These are phyloP conservation scores for Recurvomyces mirabilis DNA, from an alignment of 495 filamentous ascomycete species.

Conservation along the genomic window DNA sequence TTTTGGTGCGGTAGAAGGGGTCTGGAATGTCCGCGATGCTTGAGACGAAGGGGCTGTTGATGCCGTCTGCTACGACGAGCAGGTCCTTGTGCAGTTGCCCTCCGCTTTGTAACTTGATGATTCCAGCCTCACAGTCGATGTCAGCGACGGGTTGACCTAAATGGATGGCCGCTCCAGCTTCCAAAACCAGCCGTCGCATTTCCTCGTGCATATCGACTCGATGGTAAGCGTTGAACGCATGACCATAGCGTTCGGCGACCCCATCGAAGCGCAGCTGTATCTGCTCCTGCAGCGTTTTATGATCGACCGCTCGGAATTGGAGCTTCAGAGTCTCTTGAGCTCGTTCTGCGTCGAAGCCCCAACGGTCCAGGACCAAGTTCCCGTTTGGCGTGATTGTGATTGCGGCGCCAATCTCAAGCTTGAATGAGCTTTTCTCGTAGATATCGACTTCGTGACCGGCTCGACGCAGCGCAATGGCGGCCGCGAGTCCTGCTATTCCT, in stretches of 20 bases:
- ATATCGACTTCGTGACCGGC: conserved; percentile 43
- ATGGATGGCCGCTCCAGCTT: conserved; percentile 31
- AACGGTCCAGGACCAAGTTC: background rate
- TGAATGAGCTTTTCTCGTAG: conserved; percentile 8
- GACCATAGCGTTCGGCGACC: conserved; percentile 12
- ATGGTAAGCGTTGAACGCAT: conserved; percentile 37
- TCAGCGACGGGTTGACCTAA: conserved; percentile 24
- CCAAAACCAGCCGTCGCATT: conserved; percentile 33
- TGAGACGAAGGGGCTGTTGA: conserved; percentile 31
- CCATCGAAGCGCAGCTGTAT: background rate
- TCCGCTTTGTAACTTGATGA: conserved; percentile 31
- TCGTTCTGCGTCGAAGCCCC: conserved; percentile 6
- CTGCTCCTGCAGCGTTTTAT: conserved; percentile 2
- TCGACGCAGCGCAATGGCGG: conserved; percentile 44
- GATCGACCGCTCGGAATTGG: background rate
- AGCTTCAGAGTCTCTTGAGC: background rate
- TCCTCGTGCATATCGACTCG: conserved; percentile 43
- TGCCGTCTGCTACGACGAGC: conserved; percentile 41
- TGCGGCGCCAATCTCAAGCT: conserved; percentile 15
- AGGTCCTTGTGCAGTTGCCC: conserved; percentile 32
- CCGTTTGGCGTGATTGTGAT: conserved; percentile 14
- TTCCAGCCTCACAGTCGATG: conserved; percentile 33
- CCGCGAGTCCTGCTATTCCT: conserved; percentile 45
- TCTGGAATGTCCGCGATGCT: background rate
- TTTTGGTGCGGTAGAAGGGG: conserved; percentile 5